Evolutionary conservation across 2,329 filamentous ascomycete species (phyloP).

Genomic region (Rhynchosporium secalis): DNA sequence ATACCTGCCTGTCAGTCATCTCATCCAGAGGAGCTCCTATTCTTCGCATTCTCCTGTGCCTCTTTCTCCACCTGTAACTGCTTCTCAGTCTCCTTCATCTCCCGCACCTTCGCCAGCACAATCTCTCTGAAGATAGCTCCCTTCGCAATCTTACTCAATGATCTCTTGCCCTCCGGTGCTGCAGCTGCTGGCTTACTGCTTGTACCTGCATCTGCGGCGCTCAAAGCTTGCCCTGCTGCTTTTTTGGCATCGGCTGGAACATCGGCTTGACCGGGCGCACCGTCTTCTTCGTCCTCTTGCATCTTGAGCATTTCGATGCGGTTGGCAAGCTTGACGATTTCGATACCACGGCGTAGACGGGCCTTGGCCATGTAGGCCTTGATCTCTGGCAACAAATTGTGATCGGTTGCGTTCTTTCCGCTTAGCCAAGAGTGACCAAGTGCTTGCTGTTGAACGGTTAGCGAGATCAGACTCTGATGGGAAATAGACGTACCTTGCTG

Average conservation of each 20-base stretch:
- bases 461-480: neutral
- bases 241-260: constrained; percentile 56
- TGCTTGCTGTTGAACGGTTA: constrained; percentile 59
- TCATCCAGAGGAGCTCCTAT: constrained; percentile 21
- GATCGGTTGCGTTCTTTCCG: constrained; percentile 87
- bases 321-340: constrained; percentile 93
- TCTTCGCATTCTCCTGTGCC: constrained; percentile 37
- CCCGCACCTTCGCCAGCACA: constrained; percentile 87
- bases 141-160: constrained; percentile 53
- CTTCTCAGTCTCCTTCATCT: constrained; percentile 82
- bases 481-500: constrained; percentile 61
- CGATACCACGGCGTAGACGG: constrained; percentile 88
- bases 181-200: constrained; percentile 21
- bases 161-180: constrained; percentile 42
- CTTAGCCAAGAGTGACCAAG: constrained; percentile 85
- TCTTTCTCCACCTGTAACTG: constrained; percentile 62
- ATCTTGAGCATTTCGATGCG: constrained; percentile 93
- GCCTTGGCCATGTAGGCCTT: constrained; percentile 90
- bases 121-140: constrained; percentile 89
- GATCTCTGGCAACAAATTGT: constrained; percentile 97
- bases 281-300: constrained; percentile 84
- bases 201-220: constrained; percentile 22
- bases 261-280: constrained; percentile 64
- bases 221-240: constrained; percentile 51
- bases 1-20: neutral